Evolutionary conservation across 192 early-diverging fungal species (phyloP).

Genomic region (Backusella tuberculispora): DNA sequence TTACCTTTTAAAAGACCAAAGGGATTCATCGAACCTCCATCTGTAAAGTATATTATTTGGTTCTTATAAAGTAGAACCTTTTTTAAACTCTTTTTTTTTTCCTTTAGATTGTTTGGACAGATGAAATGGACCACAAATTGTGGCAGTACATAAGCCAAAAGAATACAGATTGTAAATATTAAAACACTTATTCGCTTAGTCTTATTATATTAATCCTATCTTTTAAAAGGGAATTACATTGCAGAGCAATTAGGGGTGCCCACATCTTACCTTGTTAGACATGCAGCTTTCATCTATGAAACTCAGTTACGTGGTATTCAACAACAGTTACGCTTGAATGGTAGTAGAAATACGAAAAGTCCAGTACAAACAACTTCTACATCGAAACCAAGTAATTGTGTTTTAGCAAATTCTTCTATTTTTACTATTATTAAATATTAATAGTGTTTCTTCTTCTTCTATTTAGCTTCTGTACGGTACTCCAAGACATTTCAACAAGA

Average conservation of each 20-base stretch:
- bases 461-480: background rate
- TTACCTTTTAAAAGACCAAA: conserved; percentile 53
- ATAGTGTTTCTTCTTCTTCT: background rate
- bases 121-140: conserved; percentile 59
- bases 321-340: conserved; percentile 39
- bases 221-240: conserved; percentile 51
- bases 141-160: conserved; percentile 61
- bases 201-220: background rate
- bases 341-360: conserved; percentile 14
- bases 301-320: conserved; percentile 56
- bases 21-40: conserved; percentile 56
- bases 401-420: too few relatives aligned
- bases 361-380: conserved; percentile 8
- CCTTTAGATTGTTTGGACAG: conserved; percentile 59
- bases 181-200: background rate
- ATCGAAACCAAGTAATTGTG: conserved; percentile 19
- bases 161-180: conserved; percentile 56
- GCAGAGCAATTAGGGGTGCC: conserved; percentile 56
- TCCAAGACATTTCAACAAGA: conserved; percentile 6
- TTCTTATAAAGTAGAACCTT: background rate
- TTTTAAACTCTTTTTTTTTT: background rate
- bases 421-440: too few relatives aligned
- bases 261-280: conserved; percentile 52
- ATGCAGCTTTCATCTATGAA: conserved; percentile 59
- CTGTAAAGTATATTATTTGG: conserved; percentile 39